phyloP scores from a whole-genome alignment of 2,329 filamentous ascomycete species.

The Tothia fuscella region DNA sequence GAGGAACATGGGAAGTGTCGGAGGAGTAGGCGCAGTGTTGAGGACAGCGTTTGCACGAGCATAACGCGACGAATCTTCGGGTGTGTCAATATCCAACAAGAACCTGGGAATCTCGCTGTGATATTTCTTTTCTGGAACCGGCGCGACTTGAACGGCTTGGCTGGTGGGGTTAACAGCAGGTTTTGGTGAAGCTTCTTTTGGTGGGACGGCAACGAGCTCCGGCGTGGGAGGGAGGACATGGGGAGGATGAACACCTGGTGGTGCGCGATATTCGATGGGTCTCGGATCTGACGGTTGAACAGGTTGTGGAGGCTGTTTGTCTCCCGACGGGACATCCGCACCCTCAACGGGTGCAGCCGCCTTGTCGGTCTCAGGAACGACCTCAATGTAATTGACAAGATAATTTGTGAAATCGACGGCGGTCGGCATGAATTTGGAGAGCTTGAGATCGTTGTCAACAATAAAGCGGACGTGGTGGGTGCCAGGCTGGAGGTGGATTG shows the following conservation, averaged over 20 bases:
- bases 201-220: slow-evolving; percentile 17
- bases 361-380: slow-evolving; percentile 62
- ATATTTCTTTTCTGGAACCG: slow-evolving; percentile 46
- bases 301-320: not conserved
- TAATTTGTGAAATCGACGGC: slow-evolving; percentile 98
- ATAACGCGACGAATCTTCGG: slow-evolving; percentile 65
- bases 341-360: slow-evolving; percentile 11
- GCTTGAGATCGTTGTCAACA: slow-evolving; percentile 86
- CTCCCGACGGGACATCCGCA: not conserved
- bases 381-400: slow-evolving; percentile 95
- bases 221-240: slow-evolving; percentile 27
- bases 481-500: slow-evolving; percentile 74
- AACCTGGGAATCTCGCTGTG: slow-evolving; percentile 69
- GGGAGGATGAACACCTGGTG: slow-evolving; percentile 29
- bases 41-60: slow-evolving; percentile 63
- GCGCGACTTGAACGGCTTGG: slow-evolving; percentile 13
- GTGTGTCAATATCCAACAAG: slow-evolving; percentile 72
- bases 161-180: slow-evolving; percentile 18
- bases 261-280: slow-evolving; percentile 15
- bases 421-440: slow-evolving; percentile 75
- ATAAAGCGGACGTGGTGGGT: slow-evolving; percentile 96
- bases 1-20: slow-evolving; percentile 77
- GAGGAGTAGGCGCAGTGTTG: slow-evolving; percentile 70
- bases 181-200: slow-evolving; percentile 13
- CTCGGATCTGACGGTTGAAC: slow-evolving; percentile 16